Evolutionary conservation across 1,284 basidiomycete genomes (phyloP), one percentile per base, ranked within the genome.

Genomic region (Leccinum pallidistipes): DNA sequence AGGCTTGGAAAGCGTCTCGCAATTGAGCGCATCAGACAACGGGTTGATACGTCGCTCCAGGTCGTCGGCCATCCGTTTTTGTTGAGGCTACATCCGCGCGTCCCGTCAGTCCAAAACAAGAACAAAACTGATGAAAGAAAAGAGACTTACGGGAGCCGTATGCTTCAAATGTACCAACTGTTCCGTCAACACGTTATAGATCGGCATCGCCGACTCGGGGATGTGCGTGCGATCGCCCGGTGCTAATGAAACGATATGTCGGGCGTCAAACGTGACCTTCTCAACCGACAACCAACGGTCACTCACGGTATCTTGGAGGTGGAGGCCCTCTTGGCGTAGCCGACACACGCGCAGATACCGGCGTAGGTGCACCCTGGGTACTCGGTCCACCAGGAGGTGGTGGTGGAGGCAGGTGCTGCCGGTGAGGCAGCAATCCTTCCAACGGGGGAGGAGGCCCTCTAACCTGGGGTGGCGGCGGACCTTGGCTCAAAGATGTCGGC

Each of bases 211-310:
- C 43, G 81, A 77, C 9, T 89, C 86, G 4, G 95, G 90, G 62
- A 98, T 97, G 76, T 98, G 97, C 32, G 85, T 87, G 38, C 95
- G 85, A 75, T 98, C 96, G 61, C 96, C 96, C 49, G 88, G 82
- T 34, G 95, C 94, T 96, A 70, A 59, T 29, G 21, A 38, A 53
- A 34, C 3, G 24, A 27, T 31, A 40, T 8, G 2, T 52, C n/a
- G 49, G 31, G 8, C 6, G 16, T 52, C 27, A 32, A 29, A 16
- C 0, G 50, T 29, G 27, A 51, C 24, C 21, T 24, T n/a, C 5
- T 31, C 0, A 32, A 16, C 12, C 0, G 14, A 50, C 9, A n/a
- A 16, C 49, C 2, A 1, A 29, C 7, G 1, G 27, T 38, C n/a
- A 89, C 91, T 77, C 69, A 94, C 94, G 94, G 78, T 96, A 95